Evolutionary conservation across 768 basidiomycete genomes (phyloP), one percentile per base, ranked within the genome.

Genomic region (Fomitopsis pulvina): DNA sequence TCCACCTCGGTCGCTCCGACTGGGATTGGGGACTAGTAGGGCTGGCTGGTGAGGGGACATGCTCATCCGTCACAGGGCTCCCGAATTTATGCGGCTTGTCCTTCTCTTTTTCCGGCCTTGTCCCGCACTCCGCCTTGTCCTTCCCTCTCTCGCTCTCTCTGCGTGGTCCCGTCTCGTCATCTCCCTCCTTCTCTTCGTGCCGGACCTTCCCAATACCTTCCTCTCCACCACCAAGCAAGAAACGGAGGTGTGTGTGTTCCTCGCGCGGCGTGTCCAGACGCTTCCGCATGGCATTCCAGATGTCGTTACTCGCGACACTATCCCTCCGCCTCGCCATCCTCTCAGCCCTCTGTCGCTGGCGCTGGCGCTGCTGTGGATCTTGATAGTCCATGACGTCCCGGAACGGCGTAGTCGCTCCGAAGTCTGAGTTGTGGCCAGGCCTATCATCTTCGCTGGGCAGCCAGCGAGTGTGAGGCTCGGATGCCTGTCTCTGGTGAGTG

Each of bases 1-100:
- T 67, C 88, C 88, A 91, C 53, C 72, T 79, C 2, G 57, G 63
- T n/a, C n/a, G n/a, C n/a, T n/a, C n/a, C n/a, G n/a, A n/a, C n/a
- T n/a, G n/a, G n/a, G n/a, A n/a, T n/a, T n/a, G n/a, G n/a, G n/a
- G n/a, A n/a, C n/a, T n/a, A n/a, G n/a, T n/a, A 21, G 68, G 71
- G 25, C 66, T 56, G 25, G 59, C 50, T 45, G 45, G 40, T 12
- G 51, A 52, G n/a, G n/a, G n/a, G n/a, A n/a, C n/a, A n/a, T n/a
- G n/a, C n/a, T n/a, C n/a, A n/a, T n/a, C n/a, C n/a, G n/a, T n/a
- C n/a, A n/a, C n/a, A n/a, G n/a, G n/a, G n/a, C n/a, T n/a, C n/a
- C n/a, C n/a, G n/a, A n/a, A n/a, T n/a, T n/a, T n/a, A n/a, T n/a
- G n/a, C n/a, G n/a, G n/a, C n/a, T n/a, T n/a, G n/a, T n/a, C n/a